These are phyloP conservation scores for Fusarium sp. DNA, from an alignment of 2,329 filamentous ascomycete species.

Conservation along the genomic window DNA sequence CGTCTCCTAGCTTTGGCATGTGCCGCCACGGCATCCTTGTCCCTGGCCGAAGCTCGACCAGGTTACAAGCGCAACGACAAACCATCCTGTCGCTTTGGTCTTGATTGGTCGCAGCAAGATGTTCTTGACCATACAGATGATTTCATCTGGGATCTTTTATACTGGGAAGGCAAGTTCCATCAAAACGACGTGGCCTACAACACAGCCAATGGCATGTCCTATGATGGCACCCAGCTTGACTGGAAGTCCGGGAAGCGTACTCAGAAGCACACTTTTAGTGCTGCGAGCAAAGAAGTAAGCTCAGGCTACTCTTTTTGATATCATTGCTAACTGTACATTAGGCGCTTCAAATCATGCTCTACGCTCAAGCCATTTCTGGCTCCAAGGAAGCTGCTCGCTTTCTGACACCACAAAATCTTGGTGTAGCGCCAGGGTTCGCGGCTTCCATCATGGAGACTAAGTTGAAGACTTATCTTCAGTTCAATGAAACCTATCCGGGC, in stretches of 20 bases:
- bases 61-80: slow-evolving; percentile 8
- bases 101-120: slow-evolving; percentile 46
- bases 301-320: accelerated
- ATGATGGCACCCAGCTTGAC: slow-evolving; percentile 54
- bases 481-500: slow-evolving; percentile 56
- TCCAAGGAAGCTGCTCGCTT: slow-evolving; percentile 53
- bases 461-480: slow-evolving; percentile 53
- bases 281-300: slow-evolving; percentile 52
- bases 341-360: slow-evolving; percentile 58
- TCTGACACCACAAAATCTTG: slow-evolving; percentile 49
- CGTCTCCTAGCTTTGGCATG: slow-evolving; percentile 2
- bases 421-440: slow-evolving; percentile 48
- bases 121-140: slow-evolving; percentile 45
- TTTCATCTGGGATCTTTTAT: slow-evolving; percentile 53
- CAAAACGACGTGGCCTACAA: slow-evolving; percentile 56
- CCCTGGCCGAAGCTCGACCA: neutral
- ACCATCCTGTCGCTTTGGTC: slow-evolving; percentile 48
- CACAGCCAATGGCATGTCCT: slow-evolving; percentile 55
- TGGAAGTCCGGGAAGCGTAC: slow-evolving; percentile 51
- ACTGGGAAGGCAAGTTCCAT: slow-evolving; percentile 60
- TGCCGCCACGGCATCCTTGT: neutral
- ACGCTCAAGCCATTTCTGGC: slow-evolving; percentile 54
- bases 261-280: slow-evolving; percentile 53
- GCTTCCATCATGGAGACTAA: slow-evolving; percentile 53
- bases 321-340: slow-evolving; percentile 2